These are phyloP conservation scores for Scedosporium apiospermum DNA, from an alignment of 2,329 filamentous ascomycete genomes.

Conservation along the genomic window DNA sequence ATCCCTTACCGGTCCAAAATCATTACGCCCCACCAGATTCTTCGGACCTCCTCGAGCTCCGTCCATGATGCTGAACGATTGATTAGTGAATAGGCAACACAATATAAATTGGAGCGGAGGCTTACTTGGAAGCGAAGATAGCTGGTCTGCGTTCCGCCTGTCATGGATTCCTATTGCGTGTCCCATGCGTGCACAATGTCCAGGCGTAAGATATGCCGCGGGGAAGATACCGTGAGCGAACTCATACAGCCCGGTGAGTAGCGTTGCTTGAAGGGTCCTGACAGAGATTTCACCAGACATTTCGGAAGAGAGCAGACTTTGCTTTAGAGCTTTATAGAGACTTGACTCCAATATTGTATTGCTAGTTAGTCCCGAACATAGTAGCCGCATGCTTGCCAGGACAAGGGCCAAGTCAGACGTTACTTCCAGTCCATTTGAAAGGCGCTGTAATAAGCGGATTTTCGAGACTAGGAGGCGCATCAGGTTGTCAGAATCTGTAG, in stretches of 20 bases:
- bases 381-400: no score
- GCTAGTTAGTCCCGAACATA: no score
- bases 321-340: not conserved
- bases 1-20: not conserved
- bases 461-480: not conserved
- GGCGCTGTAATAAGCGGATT: not conserved
- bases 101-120: not conserved
- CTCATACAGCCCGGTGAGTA: not conserved
- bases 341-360: not conserved
- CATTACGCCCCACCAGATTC: not conserved
- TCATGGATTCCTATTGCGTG: not conserved
- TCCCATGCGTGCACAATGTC: not conserved
- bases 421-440: no score
- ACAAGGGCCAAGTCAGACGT: no score
- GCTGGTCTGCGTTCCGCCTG: not conserved
- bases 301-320: not conserved
- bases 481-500: no score
- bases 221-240: not conserved
- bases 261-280: not conserved
- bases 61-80: not conserved
- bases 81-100: not conserved
- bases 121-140: not conserved
- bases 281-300: not conserved
- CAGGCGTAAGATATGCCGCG: not conserved
- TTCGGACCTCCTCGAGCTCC: not conserved